Evolutionary conservation across 2,329 filamentous ascomycete genomes (phyloP).

Genomic region (Verticillium dahliae): DNA sequence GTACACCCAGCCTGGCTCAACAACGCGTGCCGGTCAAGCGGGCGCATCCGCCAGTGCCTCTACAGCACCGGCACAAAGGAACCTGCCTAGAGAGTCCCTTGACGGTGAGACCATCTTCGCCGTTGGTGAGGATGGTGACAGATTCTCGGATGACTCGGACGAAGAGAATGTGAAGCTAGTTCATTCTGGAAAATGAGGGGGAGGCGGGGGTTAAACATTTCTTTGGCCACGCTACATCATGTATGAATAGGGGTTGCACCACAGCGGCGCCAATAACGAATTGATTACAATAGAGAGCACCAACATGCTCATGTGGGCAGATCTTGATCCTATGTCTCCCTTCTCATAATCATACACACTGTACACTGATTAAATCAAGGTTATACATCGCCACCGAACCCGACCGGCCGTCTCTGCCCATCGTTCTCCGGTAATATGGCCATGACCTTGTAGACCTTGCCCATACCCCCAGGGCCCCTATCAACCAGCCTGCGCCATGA

Average conservation of each 20-base stretch:
- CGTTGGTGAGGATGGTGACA: slow-evolving; percentile 77
- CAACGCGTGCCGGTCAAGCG: not conserved
- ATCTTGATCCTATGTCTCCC: not conserved
- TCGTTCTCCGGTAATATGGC: slow-evolving; percentile 80
- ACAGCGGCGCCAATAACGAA: not conserved
- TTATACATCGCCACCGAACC: slow-evolving; percentile 72
- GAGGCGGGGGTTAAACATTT: not conserved
- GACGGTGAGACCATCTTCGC: slow-evolving; percentile 96
- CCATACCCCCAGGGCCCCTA: slow-evolving; percentile 78
- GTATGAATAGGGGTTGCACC: slow-evolving; percentile 10
- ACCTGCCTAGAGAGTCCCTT: slow-evolving; percentile 46
- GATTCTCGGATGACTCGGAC: slow-evolving; percentile 70
- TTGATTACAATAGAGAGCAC: not conserved
- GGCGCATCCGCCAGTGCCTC: slow-evolving; percentile 1
- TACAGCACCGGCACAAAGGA: slow-evolving; percentile 10
- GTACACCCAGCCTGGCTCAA: not conserved
- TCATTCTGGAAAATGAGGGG: slow-evolving; percentile 31
- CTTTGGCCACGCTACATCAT: not conserved
- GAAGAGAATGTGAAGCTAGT: slow-evolving; percentile 55
- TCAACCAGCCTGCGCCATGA: slow-evolving; percentile 84
- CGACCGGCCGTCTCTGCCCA: slow-evolving; percentile 71
- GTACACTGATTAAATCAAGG: not conserved
- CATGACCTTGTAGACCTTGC: slow-evolving; percentile 88
- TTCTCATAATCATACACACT: not conserved
- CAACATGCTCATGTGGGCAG: not conserved